A percentile compares a stretch with the other conserved stretches of the same genome.
phyloP scores from a whole-genome alignment of 148 eudicot species.

The Polygonum maritimum region DNA sequence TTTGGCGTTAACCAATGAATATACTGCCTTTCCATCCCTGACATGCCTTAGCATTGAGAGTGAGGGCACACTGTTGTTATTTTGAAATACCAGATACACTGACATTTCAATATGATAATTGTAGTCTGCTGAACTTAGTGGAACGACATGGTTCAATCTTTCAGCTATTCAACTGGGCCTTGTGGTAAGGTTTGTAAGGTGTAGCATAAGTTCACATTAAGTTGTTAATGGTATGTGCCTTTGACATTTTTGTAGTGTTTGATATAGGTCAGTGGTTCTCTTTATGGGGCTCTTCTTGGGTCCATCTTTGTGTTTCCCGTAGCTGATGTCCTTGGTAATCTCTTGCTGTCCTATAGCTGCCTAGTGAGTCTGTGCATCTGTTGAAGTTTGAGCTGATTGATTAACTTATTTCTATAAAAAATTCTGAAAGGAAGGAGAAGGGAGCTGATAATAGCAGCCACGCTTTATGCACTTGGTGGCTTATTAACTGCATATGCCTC shows the following conservation, averaged over 20 bases:
- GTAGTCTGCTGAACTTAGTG: conserved; percentile 96
- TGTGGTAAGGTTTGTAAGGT: conserved; percentile 61
- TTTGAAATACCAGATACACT: conserved; percentile 28
- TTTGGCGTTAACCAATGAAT: conserved; percentile 94
- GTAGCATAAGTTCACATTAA: background rate
- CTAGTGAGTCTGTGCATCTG: background rate
- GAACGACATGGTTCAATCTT: conserved; percentile 87
- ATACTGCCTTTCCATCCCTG: conserved; percentile 89
- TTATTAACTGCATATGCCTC: conserved; percentile 68
- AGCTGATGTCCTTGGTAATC: conserved; percentile 87
- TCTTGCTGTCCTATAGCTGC: conserved; percentile 5
- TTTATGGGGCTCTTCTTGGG: conserved; percentile 97
- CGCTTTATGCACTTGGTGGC: conserved; percentile 71
- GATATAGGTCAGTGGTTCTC: conserved; percentile 82
- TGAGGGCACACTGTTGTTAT: conserved; percentile 86
- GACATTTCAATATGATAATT: conserved; percentile 12
- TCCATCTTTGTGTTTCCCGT: conserved; percentile 76
- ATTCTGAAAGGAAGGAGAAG: conserved; percentile 69
- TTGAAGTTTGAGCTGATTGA: conserved; percentile 3
- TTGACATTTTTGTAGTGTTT: conserved; percentile 12
- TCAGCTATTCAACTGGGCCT: conserved; percentile 87
- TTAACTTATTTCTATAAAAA: background rate
- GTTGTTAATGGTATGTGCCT: background rate
- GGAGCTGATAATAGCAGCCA: conserved; percentile 69
- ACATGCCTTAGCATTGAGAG: conserved; percentile 91